phyloP scores from a whole-genome alignment of 192 early-diverging fungal species.

The Entophlyctis helioformis region DNA sequence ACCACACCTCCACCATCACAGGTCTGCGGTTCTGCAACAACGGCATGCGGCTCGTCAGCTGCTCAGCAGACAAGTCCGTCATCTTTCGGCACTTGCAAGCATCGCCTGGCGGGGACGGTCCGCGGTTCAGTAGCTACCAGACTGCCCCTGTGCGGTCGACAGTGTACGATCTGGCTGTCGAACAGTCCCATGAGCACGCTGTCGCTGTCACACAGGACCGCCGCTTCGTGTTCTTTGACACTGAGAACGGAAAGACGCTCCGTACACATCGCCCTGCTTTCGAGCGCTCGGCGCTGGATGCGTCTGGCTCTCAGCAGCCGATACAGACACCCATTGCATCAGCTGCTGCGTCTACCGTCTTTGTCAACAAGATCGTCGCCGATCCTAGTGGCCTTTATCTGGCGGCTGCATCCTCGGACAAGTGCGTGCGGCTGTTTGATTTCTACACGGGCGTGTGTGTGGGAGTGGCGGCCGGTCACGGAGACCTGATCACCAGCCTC shows the following conservation, averaged over 20 bases:
- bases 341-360: no score
- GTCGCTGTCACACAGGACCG: conserved; percentile 59
- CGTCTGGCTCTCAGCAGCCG: no score
- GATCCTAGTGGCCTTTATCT: conserved; percentile 59
- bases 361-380: conserved; percentile 48
- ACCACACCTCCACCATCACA: conserved; percentile 75
- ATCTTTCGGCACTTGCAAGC: conserved; percentile 67
- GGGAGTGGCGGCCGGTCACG: conserved; percentile 47
- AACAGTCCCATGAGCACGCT: conserved; percentile 35
- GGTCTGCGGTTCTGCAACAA: conserved; percentile 51
- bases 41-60: conserved; percentile 59
- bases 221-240: conserved; percentile 42
- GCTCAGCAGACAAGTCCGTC: conserved; percentile 71
- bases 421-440: conserved; percentile 62
- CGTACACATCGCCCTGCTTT: conserved; percentile 45
- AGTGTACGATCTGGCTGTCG: conserved; percentile 60
- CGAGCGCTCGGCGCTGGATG: no score
- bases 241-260: conserved; percentile 56
- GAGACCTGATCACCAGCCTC: conserved; percentile 60
- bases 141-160: conserved; percentile 56
- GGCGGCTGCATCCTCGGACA: conserved; percentile 55
- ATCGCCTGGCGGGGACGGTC: no score
- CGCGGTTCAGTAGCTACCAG: no score
- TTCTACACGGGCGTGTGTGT: conserved; percentile 47
- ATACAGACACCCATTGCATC: no score